phyloP scores from a whole-genome alignment of 2,329 filamentous ascomycete genomes.

The Meredithiella fracta region DNA sequence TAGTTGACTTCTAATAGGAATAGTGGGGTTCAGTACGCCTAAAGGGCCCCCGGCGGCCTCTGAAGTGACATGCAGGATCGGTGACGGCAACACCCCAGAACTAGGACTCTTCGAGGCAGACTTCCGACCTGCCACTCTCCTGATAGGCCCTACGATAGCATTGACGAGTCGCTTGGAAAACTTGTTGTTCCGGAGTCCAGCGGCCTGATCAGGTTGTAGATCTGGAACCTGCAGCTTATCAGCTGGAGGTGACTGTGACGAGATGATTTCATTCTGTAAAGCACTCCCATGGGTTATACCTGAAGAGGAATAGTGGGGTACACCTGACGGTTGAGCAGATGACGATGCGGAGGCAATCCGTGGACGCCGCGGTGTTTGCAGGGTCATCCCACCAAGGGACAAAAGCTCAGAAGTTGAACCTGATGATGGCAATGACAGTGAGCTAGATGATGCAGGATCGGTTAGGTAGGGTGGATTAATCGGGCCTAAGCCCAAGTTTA shows the following conservation, averaged over 20 bases:
- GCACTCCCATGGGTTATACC: neutral
- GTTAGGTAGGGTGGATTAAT: neutral
- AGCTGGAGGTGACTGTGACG: neutral
- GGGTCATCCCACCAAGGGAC: conserved; percentile 6
- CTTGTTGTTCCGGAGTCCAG: neutral
- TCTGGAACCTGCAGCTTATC: neutral
- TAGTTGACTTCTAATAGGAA: no score
- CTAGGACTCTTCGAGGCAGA: neutral
- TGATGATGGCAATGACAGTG: neutral
- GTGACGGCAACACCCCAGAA: neutral
- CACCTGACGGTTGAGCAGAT: conserved; percentile 3
- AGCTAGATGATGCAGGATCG: neutral
- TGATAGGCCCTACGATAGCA: conserved; percentile 7
- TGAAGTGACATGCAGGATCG: no score
- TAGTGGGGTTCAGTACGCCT: no score
- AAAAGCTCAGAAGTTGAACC: conserved; percentile 9
- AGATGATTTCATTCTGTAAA: neutral
- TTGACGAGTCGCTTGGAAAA: conserved; percentile 7
- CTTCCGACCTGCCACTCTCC: neutral
- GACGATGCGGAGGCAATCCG: conserved; percentile 3
- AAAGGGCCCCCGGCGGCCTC: no score
- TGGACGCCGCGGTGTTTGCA: conserved; percentile 7
- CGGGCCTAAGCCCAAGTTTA: neutral
- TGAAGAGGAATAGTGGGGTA: neutral
- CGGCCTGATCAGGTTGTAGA: neutral